phyloP scores from a whole-genome alignment of 371 early-diverging fungal species.

The Actinomucor elegans region DNA sequence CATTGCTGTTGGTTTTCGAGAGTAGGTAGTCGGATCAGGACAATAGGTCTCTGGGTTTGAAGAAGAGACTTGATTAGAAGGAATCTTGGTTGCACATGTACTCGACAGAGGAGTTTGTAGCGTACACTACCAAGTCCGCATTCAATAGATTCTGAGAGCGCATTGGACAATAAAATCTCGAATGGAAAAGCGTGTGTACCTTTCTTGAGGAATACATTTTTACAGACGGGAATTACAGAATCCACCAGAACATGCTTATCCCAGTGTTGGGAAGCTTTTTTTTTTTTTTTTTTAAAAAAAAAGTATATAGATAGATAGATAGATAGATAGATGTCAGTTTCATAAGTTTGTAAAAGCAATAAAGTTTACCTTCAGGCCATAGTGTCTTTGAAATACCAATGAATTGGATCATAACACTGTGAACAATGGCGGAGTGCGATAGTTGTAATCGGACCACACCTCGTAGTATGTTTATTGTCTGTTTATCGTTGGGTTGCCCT shows the following conservation, averaged over 20 bases:
- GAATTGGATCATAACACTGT: slow-evolving; percentile 35
- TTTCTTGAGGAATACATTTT: slow-evolving; percentile 26
- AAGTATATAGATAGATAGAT: too few relatives aligned
- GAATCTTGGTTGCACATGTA: slow-evolving; percentile 29
- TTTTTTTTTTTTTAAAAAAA: too few relatives aligned
- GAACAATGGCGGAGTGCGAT: slow-evolving; percentile 21
- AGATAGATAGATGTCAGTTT: not conserved
- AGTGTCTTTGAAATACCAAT: slow-evolving; percentile 42
- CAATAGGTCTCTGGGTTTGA: slow-evolving; percentile 19
- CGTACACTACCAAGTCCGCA: slow-evolving; percentile 41
- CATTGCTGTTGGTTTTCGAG: slow-evolving; percentile 26
- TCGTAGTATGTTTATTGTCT: slow-evolving; percentile 34
- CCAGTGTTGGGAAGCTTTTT: slow-evolving; percentile 35
- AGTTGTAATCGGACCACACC: slow-evolving; percentile 32
- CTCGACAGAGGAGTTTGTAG: slow-evolving; percentile 36
- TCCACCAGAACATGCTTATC: slow-evolving; percentile 40
- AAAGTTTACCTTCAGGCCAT: slow-evolving; percentile 42
- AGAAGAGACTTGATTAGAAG: slow-evolving; percentile 12
- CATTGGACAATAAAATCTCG: slow-evolving; percentile 40
- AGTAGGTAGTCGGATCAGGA: slow-evolving; percentile 28
- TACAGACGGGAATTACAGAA: slow-evolving; percentile 31
- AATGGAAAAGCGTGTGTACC: slow-evolving; percentile 41
- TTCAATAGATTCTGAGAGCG: slow-evolving; percentile 45
- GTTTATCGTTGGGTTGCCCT: slow-evolving; percentile 35
- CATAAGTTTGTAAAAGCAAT: not conserved